These are phyloP conservation scores for Neopestalotiopsis rosae DNA, from an alignment of 2,329 filamentous ascomycete genomes.

Conservation along the genomic window DNA sequence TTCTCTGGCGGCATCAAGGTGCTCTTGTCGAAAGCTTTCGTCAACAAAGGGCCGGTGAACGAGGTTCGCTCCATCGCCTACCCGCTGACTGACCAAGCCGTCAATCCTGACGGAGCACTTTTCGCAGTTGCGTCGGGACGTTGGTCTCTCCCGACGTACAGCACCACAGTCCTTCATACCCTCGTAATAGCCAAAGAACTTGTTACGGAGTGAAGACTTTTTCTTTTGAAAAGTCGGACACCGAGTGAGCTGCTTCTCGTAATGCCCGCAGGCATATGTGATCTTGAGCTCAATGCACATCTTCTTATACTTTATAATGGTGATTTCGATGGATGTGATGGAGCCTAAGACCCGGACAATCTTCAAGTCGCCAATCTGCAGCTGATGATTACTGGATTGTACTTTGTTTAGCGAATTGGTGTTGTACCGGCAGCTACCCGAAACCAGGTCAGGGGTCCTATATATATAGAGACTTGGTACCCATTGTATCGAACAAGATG, in stretches of 20 bases:
- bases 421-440: not conserved
- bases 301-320: not conserved
- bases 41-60: conserved; percentile 12
- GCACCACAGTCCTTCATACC: conserved; percentile 13
- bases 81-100: conserved; percentile 6
- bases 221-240: conserved; percentile 17
- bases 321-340: not conserved
- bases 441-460: not conserved
- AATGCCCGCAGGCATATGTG: not conserved
- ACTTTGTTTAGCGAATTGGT: not conserved
- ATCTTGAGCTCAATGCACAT: conserved; percentile 15
- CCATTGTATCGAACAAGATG: not conserved
- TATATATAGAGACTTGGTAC: not conserved
- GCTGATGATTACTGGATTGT: not conserved
- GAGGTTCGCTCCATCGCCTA: conserved; percentile 18
- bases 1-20: conserved; percentile 2
- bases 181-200: conserved; percentile 10
- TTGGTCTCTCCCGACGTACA: not conserved
- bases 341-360: not conserved
- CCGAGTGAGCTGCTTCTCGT: not conserved
- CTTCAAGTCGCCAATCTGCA: not conserved
- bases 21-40: conserved; percentile 17
- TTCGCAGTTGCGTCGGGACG: not conserved
- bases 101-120: conserved; percentile 3
- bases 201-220: conserved; percentile 9